Conservation (phyloP, 306 rosid species). For the Carpinus viminea region DNA sequence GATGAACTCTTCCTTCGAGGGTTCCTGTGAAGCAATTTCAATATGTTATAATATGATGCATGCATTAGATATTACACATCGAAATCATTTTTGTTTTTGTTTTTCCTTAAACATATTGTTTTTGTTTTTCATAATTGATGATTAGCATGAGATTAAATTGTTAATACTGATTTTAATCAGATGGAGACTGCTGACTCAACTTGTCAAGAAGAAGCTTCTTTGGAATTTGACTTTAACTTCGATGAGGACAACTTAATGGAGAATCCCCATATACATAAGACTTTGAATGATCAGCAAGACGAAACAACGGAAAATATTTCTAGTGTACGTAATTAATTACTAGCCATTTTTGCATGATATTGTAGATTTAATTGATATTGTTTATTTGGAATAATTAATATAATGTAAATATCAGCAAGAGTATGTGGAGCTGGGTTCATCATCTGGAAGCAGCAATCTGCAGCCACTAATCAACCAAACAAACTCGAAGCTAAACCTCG, state of each 20-base stretch:
- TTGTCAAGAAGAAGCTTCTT: background rate
- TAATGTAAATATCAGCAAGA: background rate
- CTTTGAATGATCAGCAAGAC: background rate
- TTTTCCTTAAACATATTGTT: too few species aligned
- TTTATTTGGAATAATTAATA: background rate
- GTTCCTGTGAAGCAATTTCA: too few species aligned
- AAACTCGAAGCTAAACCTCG: background rate
- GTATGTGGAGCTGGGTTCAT: constrained; percentile 7
- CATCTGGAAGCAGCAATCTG: background rate
- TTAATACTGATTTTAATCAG: background rate
- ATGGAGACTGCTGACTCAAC: background rate
- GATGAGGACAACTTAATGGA: background rate
- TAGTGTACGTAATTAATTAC: background rate
- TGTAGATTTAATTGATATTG: background rate
- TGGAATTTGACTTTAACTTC: background rate
- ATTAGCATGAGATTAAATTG: background rate
- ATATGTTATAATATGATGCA: too few species aligned
- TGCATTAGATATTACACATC: too few species aligned
- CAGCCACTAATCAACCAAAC: too few species aligned
- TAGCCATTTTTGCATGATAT: background rate
- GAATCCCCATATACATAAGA: background rate
- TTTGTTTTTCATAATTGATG: background rate
- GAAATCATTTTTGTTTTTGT: background rate
- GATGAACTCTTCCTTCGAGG: too few species aligned
- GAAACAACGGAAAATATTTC: background rate